A percentile compares a stretch with the other conserved stretches of the same genome.
Conservation (phyloP, 371 early-diverging fungal genomes). For the Mucor racemosus region DNA sequence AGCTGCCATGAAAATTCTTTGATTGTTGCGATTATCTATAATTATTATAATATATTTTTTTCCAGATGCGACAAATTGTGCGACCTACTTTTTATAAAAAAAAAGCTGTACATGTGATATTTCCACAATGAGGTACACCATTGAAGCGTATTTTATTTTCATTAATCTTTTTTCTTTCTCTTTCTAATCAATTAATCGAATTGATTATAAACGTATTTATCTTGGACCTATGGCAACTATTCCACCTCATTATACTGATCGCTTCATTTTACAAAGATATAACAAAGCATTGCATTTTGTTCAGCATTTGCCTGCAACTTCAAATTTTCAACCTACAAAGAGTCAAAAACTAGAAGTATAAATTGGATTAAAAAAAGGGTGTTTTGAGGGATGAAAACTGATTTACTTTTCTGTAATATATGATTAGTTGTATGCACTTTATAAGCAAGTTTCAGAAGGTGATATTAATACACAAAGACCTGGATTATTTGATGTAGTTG, state of each 20-base stretch:
- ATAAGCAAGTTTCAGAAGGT: constrained; percentile 53
- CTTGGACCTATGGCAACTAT: constrained; percentile 4
- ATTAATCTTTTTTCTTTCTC: neutral
- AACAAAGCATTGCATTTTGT: constrained; percentile 45
- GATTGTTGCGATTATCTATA: too few relatives aligned
- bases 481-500: constrained; percentile 55
- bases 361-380: neutral
- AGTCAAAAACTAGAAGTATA: constrained; percentile 45
- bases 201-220: neutral
- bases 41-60: too few relatives aligned
- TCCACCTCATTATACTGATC: constrained; percentile 34
- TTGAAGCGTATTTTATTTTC: neutral
- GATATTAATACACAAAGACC: constrained; percentile 44
- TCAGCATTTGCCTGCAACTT: constrained; percentile 37
- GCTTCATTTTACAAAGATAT: constrained; percentile 34
- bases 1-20: too few relatives aligned
- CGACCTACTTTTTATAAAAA: too few relatives aligned
- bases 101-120: neutral
- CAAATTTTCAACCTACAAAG: constrained; percentile 46
- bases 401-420: neutral
- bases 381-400: neutral
- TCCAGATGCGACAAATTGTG: too few relatives aligned
- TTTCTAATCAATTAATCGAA: neutral
- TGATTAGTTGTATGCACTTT: constrained; percentile 49
- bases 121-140: constrained; percentile 5